These are phyloP conservation scores for Bondarzewia mesenterica DNA, from an alignment of 1,284 basidiomycete genomes.

Conservation along the genomic window DNA sequence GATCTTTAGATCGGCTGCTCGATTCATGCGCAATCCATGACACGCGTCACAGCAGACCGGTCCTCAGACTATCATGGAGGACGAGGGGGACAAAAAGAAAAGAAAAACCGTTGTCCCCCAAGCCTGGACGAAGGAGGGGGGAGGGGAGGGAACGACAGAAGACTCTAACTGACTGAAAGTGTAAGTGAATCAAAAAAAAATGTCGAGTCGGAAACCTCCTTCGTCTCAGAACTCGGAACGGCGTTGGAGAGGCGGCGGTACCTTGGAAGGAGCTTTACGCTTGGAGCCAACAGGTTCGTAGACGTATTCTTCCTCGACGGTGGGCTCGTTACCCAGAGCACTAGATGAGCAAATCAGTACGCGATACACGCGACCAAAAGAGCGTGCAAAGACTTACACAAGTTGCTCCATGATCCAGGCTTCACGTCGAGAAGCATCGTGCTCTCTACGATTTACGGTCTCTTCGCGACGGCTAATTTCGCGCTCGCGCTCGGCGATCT, in stretches of 20 bases:
- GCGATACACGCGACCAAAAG: neutral
- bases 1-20: constrained; percentile 13
- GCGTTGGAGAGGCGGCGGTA: constrained; percentile 71
- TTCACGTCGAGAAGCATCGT: constrained; percentile 76
- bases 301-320: constrained; percentile 70
- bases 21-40: constrained; percentile 14
- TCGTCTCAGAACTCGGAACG: constrained; percentile 88
- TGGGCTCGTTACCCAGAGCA: constrained; percentile 55
- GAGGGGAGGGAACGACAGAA: constrained; percentile 34
- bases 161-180: constrained; percentile 59
- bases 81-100: constrained; percentile 63
- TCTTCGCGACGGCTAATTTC: constrained; percentile 79
- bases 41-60: constrained; percentile 25
- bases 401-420: constrained; percentile 85
- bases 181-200: constrained; percentile 23
- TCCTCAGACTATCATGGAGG: constrained; percentile 40
- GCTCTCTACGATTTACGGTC: constrained; percentile 70
- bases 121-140: constrained; percentile 78
- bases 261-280: constrained; percentile 67
- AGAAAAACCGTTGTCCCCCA: constrained; percentile 71
- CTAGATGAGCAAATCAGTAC: constrained; percentile 26
- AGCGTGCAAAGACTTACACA: constrained; percentile 45
- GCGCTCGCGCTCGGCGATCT: constrained; percentile 73
- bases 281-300: constrained; percentile 61
- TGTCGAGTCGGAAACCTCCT: constrained; percentile 54